Evolutionary conservation across 768 basidiomycete species (phyloP), one percentile per base, ranked within the genome.

Genomic region (Lactifluus pinguis): DNA sequence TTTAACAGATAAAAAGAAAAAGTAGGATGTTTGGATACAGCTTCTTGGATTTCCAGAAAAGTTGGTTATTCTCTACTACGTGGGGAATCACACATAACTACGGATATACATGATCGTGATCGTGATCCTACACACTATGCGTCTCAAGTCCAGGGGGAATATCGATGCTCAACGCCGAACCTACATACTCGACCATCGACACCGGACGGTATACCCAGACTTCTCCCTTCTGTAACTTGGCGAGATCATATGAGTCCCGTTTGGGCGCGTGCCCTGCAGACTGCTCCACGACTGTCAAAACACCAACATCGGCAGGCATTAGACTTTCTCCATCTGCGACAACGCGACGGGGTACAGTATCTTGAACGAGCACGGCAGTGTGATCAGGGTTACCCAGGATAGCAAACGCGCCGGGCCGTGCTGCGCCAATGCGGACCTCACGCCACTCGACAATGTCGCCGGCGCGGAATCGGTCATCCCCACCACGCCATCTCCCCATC

Each of bases 361-460:
- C 79, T 47, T 67, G 57, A 36, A 78, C 72, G 49, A 83, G 74
- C 54, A 83, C 70, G 36, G 80, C 79, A 3, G 82, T 83, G 66
- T 83, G 81, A 56, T 83, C 82, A 6, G 81, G 82, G 54, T 76
- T 73, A 3, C 81, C 82, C 13, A 84, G 68, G 4, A 70, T 70
- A 51, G 69, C 66, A 61, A 63, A 71, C 11, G 69, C 49, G 7
- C 51, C 56, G 17, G 44, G 36, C 53, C 59, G 42, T 1, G 49
- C 42, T 25, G 17, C 21, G 60, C 64, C 56, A 63, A 68, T 36
- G 60, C 66, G 34, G 57, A 68, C 81, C 57, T 60, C 69, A 34
- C 76, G 68, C 80, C 81, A 83, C 63, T 83, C 78, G 38, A 80
- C 76, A 51, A 84, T 78, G 59, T 84, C 82, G 8, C 83, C 82